Base-by-base conservation (phyloP, 495 filamentous ascomycete genomes). In the Penicillium samsonianum region DNA sequence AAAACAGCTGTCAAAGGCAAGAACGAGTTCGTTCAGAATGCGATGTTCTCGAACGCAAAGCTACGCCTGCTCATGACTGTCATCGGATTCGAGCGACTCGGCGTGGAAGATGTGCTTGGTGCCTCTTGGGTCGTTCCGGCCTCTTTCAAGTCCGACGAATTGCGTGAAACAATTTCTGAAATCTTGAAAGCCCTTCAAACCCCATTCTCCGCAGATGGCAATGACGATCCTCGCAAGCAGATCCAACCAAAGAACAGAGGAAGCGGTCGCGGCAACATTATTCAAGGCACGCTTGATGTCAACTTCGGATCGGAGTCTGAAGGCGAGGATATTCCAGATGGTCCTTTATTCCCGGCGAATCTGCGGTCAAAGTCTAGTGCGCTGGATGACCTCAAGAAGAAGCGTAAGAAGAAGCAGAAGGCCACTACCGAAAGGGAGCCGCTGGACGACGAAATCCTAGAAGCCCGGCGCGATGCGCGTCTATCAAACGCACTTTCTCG, bases 41-140 rank as follows among this genome's bases (percentile, higher is more conserved):
- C 90, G 22, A 84, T 96, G 73, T 95, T 92, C 71, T 92, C 90
- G 62, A 92, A 97, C 64, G 86, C 88, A n/a, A 87, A 91, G 65
- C 84, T 98, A 8, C 88, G 93, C 26, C 86, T 98, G 23, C 84
- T 99, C 7, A 87, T 98, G 83, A 85, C 78, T 0, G 78, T 91
- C 4, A 75, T 87, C 44, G 89, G 90, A 5, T 83, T 94, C 50
- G 83, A 89, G 62, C 79, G 85, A 16, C 74, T 91, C 5, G 85
- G 87, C 4, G 68, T 75, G 17, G 78, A 86, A 43, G 88, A 93
- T 54, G 89, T 92, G 11, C 80, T 81, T 7, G 87, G 91, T 55
- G 85, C 88, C 31, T 78, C 80, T 12, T 99, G 94, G 94, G 73
- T 90, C 38, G 77, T 98, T 38, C 90, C 93, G 0, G 82, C 88